Conservation (phyloP, 2,329 filamentous ascomycete species). For the Aspergillus transmontanensis region DNA sequence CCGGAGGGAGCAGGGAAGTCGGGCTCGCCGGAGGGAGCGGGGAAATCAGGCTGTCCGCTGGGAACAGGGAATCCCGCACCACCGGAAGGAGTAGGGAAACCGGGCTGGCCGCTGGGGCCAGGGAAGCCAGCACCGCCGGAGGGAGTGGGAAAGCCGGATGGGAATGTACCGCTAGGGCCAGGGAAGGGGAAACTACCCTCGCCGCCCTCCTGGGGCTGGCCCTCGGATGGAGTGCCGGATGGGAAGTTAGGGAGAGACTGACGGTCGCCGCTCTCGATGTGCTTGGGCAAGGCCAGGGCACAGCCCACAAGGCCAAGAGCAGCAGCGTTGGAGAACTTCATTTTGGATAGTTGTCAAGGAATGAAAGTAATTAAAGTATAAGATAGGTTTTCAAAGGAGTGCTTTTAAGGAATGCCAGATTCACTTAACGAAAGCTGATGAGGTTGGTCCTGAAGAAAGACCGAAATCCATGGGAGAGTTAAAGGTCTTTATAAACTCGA, state of each 20-base stretch:
- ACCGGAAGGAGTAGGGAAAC: neutral
- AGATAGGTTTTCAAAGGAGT: neutral
- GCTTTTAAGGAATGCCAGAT: slow-evolving; percentile 1
- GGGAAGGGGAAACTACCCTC: neutral
- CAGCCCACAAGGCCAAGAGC: slow-evolving; percentile 12
- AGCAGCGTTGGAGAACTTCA: slow-evolving; percentile 13
- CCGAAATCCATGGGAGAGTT: neutral
- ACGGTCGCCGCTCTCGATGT: neutral
- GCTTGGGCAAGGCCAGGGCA: slow-evolving; percentile 12
- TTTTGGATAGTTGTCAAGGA: slow-evolving; percentile 5
- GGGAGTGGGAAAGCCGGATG: neutral
- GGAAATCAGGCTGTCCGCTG: neutral
- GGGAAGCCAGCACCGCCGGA: neutral
- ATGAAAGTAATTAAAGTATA: neutral
- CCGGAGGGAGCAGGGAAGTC: neutral
- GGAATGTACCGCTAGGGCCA: neutral
- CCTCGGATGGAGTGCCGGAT: neutral
- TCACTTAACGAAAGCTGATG: neutral
- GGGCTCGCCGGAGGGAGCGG: neutral
- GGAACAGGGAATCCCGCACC: neutral
- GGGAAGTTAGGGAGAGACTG: slow-evolving; percentile 3
- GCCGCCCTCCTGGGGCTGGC: neutral
- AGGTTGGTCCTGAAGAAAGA: neutral
- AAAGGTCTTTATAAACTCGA: slow-evolving; percentile 4
- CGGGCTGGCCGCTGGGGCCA: neutral